Evolutionary conservation across 2,329 filamentous ascomycete genomes (phyloP).

Genomic region (Alternaria panax): DNA sequence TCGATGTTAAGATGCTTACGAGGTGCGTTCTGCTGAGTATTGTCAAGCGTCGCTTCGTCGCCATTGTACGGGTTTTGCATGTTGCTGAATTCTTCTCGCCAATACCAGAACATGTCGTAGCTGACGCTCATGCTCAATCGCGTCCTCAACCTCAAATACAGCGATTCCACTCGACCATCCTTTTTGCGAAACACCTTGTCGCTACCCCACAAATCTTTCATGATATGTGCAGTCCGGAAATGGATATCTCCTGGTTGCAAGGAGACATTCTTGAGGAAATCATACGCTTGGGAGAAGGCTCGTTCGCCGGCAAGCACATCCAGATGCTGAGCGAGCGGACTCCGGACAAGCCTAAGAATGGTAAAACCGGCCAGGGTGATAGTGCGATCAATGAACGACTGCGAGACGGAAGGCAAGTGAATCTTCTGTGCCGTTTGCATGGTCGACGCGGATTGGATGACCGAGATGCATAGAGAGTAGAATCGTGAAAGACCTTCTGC

Average conservation of each 20-base stretch:
- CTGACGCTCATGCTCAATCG: constrained; percentile 48
- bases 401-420: constrained; percentile 37
- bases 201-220: constrained; percentile 47
- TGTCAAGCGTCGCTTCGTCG: constrained; percentile 34
- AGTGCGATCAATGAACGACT: constrained; percentile 46
- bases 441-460: constrained; percentile 34
- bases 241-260: constrained; percentile 45
- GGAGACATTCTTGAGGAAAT: constrained; percentile 44
- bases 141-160: constrained; percentile 43
- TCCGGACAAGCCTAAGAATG: constrained; percentile 43
- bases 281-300: constrained; percentile 42
- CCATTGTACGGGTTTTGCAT: constrained; percentile 48
- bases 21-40: constrained; percentile 36
- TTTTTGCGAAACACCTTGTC: constrained; percentile 42
- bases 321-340: constrained; percentile 40
- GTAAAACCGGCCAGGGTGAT: constrained; percentile 44
- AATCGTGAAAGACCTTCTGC: constrained; percentile 39
- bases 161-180: constrained; percentile 42
- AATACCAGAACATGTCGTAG: constrained; percentile 52
- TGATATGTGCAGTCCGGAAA: constrained; percentile 38
- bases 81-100: constrained; percentile 49
- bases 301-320: constrained; percentile 45
- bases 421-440: constrained; percentile 33
- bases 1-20: constrained; percentile 29
- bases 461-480: constrained; percentile 44